Evolutionary conservation across 2,329 filamentous ascomycete species (phyloP).

Genomic region (Aspergillus hortae): DNA sequence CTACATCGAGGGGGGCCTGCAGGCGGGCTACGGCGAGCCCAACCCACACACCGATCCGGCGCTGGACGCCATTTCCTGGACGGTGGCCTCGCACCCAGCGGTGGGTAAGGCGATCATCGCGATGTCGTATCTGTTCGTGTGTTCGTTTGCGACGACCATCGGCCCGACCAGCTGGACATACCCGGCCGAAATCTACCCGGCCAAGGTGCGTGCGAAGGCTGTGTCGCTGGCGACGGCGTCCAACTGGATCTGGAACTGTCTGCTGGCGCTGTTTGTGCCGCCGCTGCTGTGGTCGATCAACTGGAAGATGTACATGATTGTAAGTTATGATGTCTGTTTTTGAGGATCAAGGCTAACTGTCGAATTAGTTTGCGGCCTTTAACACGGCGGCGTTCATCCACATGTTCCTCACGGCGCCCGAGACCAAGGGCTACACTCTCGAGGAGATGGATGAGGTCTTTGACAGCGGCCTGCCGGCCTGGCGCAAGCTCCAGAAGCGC

Average conservation of each 20-base stretch:
- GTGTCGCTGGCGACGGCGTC: constrained; percentile 17
- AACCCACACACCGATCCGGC: constrained; percentile 5
- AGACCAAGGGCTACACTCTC: constrained; percentile 16
- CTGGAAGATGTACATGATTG: constrained; percentile 22
- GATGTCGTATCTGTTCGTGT: constrained; percentile 25
- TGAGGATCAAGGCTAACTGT: background rate
- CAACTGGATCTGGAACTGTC: constrained; percentile 19
- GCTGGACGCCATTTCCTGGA: constrained; percentile 17
- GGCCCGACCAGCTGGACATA: constrained; percentile 20
- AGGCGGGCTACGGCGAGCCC: constrained; percentile 21
- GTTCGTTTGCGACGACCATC: constrained; percentile 23
- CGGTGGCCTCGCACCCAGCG: constrained; percentile 14
- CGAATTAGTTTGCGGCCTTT: constrained; percentile 15
- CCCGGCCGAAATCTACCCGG: constrained; percentile 16
- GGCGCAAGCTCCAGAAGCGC: constrained; percentile 10
- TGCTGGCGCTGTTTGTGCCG: constrained; percentile 17
- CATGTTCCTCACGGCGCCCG: constrained; percentile 17
- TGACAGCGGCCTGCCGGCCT: constrained; percentile 22
- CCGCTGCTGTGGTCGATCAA: constrained; percentile 17
- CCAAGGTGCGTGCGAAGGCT: constrained; percentile 18
- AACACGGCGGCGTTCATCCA: constrained; percentile 16
- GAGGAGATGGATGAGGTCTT: constrained; percentile 28
- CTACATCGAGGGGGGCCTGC: constrained; percentile 37
- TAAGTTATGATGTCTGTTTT: background rate
- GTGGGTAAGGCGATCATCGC: constrained; percentile 24